Base-by-base conservation (phyloP, 164 flowering plant genomes). In the Santalum album region DNA sequence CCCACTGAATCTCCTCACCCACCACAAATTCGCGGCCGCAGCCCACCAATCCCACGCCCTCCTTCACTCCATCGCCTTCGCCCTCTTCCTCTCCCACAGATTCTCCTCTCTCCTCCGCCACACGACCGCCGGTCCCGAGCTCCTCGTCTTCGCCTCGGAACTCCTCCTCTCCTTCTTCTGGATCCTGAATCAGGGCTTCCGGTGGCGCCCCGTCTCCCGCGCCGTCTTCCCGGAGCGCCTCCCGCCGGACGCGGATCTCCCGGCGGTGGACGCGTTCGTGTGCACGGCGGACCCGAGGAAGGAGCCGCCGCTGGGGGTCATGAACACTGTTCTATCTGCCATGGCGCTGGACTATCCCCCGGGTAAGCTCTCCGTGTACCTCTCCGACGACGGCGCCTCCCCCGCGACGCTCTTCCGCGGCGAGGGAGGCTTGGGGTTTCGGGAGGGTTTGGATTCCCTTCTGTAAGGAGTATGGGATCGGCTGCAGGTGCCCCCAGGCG, bases 321-420 rank as follows among this genome's bases (percentile, higher is more conserved):
- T 82, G 83, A 87, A 82, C 76, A 87, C 90, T 1, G 77, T 84
- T 21, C 7, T 87, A 21, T 84, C 95, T 7, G 78, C 82, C 17
- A 72, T 87, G 83, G 73, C 81, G 0, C 51, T 84, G 47, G 85
- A 87, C 45, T 84, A 82, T 25, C 88, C 95, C 0, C 44, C 72
- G 1, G 75, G 78, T 45, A 84, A 78, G 74, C 75, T 87, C 7
- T 24, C 63, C n/a, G 81, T 84, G 56, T 84, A 82, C 53, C 48
- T 84, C 15, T 84, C 90, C 0, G 95, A 87, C 39, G 90, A 87
- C 66, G 90, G 71, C 0, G 82, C 83, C 0, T 70, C 87, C 3
- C 15, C 67, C 0, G 10, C 70, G 3, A 84, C 88, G 0, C 22
- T 80, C 53, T 29, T 27, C 12, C 16, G 83, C 69, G 1, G 32